A percentile compares a stretch with the other conserved stretches of the same genome.
Conservation (phyloP, 1,284 basidiomycete species). For the Sanguinoderma infundibulare region DNA sequence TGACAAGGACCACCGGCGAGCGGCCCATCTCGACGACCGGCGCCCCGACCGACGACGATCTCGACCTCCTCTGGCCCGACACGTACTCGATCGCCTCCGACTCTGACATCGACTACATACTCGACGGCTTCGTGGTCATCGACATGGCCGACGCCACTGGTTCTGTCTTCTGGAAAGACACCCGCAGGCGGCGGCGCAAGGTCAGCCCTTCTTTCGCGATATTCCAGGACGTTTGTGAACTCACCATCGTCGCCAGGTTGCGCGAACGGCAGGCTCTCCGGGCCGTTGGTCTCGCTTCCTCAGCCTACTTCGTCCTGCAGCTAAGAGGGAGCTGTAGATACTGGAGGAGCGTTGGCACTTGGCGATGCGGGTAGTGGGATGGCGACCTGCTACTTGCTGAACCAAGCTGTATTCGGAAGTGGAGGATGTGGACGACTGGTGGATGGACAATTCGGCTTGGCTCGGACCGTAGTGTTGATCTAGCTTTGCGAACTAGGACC, state of each 20-base stretch:
- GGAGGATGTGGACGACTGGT: too few species aligned
- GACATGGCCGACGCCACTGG: background rate
- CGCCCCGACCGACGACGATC: background rate
- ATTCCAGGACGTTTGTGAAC: background rate
- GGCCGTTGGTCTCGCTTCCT: background rate
- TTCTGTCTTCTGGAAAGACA: background rate
- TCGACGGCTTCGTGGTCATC: background rate
- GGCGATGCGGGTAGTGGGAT: background rate
- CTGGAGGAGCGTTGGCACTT: background rate
- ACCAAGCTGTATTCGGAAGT: background rate
- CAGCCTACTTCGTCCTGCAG: background rate
- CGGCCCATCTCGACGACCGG: too few species aligned
- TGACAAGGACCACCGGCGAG: background rate
- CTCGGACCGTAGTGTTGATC: too few species aligned
- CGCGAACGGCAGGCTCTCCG: background rate
- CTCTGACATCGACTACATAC: background rate
- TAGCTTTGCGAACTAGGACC: too few species aligned
- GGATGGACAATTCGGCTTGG: too few species aligned
- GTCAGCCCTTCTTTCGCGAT: background rate
- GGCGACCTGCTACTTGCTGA: background rate
- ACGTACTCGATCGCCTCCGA: background rate
- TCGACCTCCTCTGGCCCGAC: background rate
- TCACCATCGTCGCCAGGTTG: background rate
- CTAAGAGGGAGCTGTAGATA: background rate
- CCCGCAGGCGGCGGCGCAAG: background rate